Conservation (phyloP, 257 asterid genomes). For the Scutellaria galericulata region DNA sequence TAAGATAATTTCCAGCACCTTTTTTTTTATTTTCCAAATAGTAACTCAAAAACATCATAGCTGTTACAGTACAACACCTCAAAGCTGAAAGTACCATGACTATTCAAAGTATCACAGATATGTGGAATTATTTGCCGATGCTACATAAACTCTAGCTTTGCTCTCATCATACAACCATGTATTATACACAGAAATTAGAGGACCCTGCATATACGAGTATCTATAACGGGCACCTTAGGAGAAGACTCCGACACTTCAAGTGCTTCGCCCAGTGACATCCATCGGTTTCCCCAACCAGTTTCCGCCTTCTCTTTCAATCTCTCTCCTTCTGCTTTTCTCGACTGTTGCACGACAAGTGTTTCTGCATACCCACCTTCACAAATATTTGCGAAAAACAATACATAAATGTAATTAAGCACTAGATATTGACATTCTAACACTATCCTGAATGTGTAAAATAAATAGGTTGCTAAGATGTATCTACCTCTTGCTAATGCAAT, state of each 20-base stretch:
- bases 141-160: slow-evolving; percentile 21
- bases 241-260: slow-evolving; percentile 61
- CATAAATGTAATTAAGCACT: neutral
- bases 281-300: slow-evolving; percentile 63
- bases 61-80: neutral
- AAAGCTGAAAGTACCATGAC: neutral
- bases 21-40: too few relatives aligned
- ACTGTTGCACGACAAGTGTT: slow-evolving; percentile 68
- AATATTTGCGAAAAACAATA: neutral
- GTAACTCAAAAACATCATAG: neutral
- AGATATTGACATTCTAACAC: neutral
- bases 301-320: slow-evolving; percentile 75
- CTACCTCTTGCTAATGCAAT: slow-evolving; percentile 91
- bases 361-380: slow-evolving; percentile 91
- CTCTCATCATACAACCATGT: neutral
- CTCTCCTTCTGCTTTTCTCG: slow-evolving; percentile 87
- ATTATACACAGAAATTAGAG: slow-evolving; percentile 41
- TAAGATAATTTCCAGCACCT: too few relatives aligned
- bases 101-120: neutral
- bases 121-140: neutral
- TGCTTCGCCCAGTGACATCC: slow-evolving; percentile 72
- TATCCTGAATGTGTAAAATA: too few relatives aligned
- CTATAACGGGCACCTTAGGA: slow-evolving; percentile 60
- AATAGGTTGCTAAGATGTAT: neutral
- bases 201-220: slow-evolving; percentile 75